Evolutionary conservation across 805 yeast genomes (phyloP), one percentile per base, ranked within the genome.

Genomic region (Saccharomycopsis javanensis): DNA sequence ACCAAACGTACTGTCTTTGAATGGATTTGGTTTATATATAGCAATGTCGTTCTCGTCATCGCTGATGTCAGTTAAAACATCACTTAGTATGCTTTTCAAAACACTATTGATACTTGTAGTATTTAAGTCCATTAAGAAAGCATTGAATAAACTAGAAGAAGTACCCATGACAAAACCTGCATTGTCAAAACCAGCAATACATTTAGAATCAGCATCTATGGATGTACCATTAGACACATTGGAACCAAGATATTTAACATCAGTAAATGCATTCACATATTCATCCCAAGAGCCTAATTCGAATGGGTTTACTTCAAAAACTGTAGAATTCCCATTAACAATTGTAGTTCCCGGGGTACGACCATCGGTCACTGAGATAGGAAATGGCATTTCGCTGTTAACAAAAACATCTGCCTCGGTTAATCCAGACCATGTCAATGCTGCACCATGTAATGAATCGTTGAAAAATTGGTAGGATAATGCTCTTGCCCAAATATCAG

Each of bases 231-330:
- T 75, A 27, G 74, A 64, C 35, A 85, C 77, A 23, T 76, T 69
- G 0, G 95, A 76, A 8, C 96, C 96, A 52, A 87, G 68, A 66
- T 85, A 88, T 68, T 81, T 77, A 50, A 81, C 70, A 59, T 85
- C 83, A 11, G 1, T 85, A 73, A 18, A 89, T 86, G 55, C 42
- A 18, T 51, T 51, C n/a, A 23, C 53, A 16, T 31, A 30, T n/a
- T 33, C 31, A 67, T 90, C 97, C 96, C 96, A 89, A 4, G 95
- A 83, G 13, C 97, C 97, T 65, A 89, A 70, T 66, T 85, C 87
- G 64, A 73, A 83, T 31, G 95, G 91, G 53, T 76, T 78, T 62
- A 80, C 69, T 62, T 82, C 81, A 61, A 83, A 80, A 55, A 76
- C 77, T 1, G 96, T 87, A 7, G 95, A 83, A 72, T 88, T 89